Conservation (phyloP, 2,329 filamentous ascomycete genomes). For the Hansfordia pulvinata region DNA sequence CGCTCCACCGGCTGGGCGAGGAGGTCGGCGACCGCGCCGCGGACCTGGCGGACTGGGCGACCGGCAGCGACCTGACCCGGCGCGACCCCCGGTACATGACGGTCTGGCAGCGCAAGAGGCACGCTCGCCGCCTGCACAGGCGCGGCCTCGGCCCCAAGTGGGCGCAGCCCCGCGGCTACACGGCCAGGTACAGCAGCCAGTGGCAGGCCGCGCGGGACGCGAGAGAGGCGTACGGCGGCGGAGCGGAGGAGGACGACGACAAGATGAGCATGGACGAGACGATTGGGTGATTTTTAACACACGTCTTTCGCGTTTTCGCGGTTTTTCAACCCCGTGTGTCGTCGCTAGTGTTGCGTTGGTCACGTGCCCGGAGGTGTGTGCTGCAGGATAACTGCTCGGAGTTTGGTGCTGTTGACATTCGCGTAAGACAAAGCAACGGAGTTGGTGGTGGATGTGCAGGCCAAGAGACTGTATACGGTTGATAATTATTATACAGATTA, state of each 20-base stretch:
- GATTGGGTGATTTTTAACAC: neutral
- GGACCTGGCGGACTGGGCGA: conserved; percentile 30
- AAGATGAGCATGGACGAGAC: conserved; percentile 20
- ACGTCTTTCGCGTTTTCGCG: neutral
- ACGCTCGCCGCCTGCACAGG: conserved; percentile 35
- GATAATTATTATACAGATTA: too few species aligned
- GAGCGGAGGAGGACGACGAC: conserved; percentile 18
- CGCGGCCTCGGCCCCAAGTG: conserved; percentile 25
- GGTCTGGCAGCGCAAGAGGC: conserved; percentile 31
- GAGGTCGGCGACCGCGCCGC: conserved; percentile 31
- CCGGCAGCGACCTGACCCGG: conserved; percentile 28
- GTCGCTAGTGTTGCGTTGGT: too few species aligned
- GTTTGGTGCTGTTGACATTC: too few species aligned
- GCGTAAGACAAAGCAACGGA: too few species aligned
- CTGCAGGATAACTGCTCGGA: too few species aligned
- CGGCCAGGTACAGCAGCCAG: conserved; percentile 25
- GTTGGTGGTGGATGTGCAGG: too few species aligned
- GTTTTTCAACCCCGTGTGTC: too few species aligned
- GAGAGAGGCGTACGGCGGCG: conserved; percentile 22
- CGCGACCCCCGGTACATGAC: conserved; percentile 28
- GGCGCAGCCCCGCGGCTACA: conserved; percentile 24
- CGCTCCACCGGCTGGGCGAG: conserved; percentile 23
- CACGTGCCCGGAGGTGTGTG: too few species aligned
- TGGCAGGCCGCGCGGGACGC: conserved; percentile 24
- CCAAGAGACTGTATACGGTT: too few species aligned